These are phyloP conservation scores for Colletotrichum falcatum DNA, from an alignment of 2,329 filamentous ascomycete species.

Conservation along the genomic window DNA sequence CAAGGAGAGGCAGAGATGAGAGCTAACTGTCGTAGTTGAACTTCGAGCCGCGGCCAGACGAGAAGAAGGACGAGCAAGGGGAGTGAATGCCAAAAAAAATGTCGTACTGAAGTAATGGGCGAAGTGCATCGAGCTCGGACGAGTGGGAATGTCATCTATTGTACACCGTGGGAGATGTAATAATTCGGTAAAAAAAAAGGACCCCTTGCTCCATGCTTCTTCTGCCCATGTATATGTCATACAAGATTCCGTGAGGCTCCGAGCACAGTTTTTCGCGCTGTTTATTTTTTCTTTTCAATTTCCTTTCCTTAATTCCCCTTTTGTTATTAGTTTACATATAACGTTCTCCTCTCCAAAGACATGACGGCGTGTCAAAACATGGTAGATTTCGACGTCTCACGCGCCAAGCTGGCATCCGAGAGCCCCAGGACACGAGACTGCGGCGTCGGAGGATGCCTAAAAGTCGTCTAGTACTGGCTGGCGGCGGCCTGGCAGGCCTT, in stretches of 20 bases:
- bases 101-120: background rate
- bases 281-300: slow-evolving; percentile 10
- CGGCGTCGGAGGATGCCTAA: too few relatives aligned
- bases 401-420: background rate
- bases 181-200: slow-evolving; percentile 6
- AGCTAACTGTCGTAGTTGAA: slow-evolving; percentile 66
- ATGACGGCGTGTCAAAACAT: too few relatives aligned
- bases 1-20: background rate
- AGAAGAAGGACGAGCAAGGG: slow-evolving; percentile 53
- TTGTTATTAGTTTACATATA: slow-evolving; percentile 35
- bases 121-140: background rate
- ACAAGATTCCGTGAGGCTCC: slow-evolving; percentile 18
- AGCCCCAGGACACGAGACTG: background rate
- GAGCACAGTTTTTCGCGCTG: background rate
- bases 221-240: slow-evolving; percentile 20
- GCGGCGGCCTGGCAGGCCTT: slow-evolving; percentile 88
- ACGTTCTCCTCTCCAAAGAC: background rate
- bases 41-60: slow-evolving; percentile 74
- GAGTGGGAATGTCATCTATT: slow-evolving; percentile 42
- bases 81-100: background rate
- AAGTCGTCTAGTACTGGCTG: slow-evolving; percentile 69
- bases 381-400: background rate
- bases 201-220: slow-evolving; percentile 24
- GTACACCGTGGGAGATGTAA: slow-evolving; percentile 40
- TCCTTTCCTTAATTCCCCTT: slow-evolving; percentile 11